Evolutionary conservation across 164 flowering plant genomes (phyloP).

Genomic region (Echeveria elegans): DNA sequence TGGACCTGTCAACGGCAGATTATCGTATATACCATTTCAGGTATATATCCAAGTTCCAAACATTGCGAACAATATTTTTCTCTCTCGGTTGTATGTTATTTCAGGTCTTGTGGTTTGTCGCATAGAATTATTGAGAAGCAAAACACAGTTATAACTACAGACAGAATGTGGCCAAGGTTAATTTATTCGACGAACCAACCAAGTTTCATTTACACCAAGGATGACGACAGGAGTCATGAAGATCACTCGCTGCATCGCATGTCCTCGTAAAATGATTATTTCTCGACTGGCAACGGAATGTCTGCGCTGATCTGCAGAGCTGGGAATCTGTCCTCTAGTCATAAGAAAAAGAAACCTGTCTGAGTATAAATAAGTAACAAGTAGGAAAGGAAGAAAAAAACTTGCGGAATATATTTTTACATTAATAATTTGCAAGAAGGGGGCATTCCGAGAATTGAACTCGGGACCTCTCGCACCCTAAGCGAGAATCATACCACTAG

Average conservation of each 20-base stretch:
- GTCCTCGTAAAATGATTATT: not conserved
- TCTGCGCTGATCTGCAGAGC: not conserved
- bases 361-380: not conserved
- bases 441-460: conserved; percentile 81
- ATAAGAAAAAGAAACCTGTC: not conserved
- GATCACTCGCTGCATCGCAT: not conserved
- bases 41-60: not conserved
- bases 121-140: not conserved
- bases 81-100: not conserved
- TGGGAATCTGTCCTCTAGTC: not conserved
- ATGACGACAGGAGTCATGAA: not conserved
- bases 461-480: conserved; percentile 87
- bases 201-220: not conserved
- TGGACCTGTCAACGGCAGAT: not conserved
- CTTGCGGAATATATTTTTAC: too few relatives aligned
- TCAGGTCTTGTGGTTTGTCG: not conserved
- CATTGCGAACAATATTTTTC: not conserved
- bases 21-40: not conserved
- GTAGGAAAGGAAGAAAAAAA: too few relatives aligned
- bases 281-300: not conserved
- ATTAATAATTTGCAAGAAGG: too few relatives aligned
- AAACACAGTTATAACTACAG: not conserved
- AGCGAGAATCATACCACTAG: conserved; percentile 89
- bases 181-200: not conserved
- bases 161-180: not conserved